Base-by-base conservation (phyloP, 805 yeast species). In the Scheffersomyces lignosus region DNA sequence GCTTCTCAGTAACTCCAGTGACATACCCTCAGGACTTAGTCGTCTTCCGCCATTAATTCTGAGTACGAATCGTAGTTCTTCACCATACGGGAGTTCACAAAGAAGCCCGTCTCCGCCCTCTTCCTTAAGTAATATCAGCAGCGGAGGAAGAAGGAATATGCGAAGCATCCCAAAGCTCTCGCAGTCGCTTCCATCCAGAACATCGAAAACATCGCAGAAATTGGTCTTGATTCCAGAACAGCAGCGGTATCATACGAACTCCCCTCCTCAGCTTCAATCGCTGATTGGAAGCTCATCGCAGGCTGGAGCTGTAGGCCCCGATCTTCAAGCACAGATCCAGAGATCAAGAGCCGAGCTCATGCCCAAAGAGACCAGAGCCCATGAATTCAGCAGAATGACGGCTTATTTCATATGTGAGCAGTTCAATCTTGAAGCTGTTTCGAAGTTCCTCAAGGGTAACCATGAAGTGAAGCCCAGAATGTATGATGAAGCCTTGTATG, bases 401-500 rank as follows among this genome's bases (percentile, higher is more conserved):
- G 97, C 98, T 1, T 91, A 91, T 61, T 77, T 88, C 47, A 83
- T 90, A 4, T 82, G 96, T 13, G 97, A 88, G 40, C 87, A 84
- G 22, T 82, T 88, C 52, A 74, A 86, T 50, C 61, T 93, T 36
- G 70, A 71, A 22, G 66, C 75, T 5, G 78, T 88, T 2, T 72
- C 83, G 1, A 70, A 73, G 30, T 91, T 87, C 49, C 63, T 93
- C 18, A 66, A 74, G 27, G 66, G 75, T 5, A 71, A 81, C 29
- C 99, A 91, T 60, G 82, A 83, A 49, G 95, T 90, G 1, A 77
- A 86, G 5, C 96, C 96, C 1, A 69, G 97, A 43, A 57, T 85
- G 20, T 91, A 91, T 51, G 96, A 91, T 60, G 97, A 91, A 50
- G 95, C 88, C n/a, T 63, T 93, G 16, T 91, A 90, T 53, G 91